Conservation (phyloP, 306 rosid genomes). For the Gynostemma pentaphyllum region DNA sequence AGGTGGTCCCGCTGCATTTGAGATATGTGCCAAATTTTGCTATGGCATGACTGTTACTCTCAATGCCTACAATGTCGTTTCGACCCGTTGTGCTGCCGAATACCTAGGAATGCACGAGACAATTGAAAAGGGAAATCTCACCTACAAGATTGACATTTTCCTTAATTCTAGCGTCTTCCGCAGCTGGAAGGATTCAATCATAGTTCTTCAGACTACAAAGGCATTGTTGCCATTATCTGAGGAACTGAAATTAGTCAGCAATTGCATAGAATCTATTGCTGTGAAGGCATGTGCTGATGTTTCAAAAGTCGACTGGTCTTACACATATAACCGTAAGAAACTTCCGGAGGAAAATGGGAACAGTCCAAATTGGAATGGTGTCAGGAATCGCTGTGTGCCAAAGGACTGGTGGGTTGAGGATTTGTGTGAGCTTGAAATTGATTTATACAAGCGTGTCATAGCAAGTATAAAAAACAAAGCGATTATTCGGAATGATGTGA, state of each 20-base stretch:
- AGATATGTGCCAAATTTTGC: conserved; percentile 91
- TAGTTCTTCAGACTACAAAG: conserved; percentile 79
- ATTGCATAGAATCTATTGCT: conserved; percentile 65
- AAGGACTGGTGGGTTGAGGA: conserved; percentile 99
- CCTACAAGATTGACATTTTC: conserved; percentile 90
- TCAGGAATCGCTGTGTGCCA: conserved; percentile 63
- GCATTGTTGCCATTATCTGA: conserved; percentile 48
- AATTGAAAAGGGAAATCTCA: conserved; percentile 83
- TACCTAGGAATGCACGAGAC: conserved; percentile 82
- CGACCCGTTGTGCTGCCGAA: conserved; percentile 80
- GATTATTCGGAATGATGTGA: conserved; percentile 45
- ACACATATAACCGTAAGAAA: conserved; percentile 74
- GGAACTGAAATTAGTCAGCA: conserved; percentile 63
- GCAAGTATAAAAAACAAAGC: conserved; percentile 41
- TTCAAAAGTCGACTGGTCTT: conserved; percentile 91
- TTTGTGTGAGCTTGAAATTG: conserved; percentile 86
- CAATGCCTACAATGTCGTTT: conserved; percentile 75
- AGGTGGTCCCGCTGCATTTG: conserved; percentile 79
- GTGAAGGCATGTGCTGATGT: conserved; percentile 67
- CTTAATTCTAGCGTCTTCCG: conserved; percentile 82
- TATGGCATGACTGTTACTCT: conserved; percentile 94
- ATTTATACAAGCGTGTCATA: conserved; percentile 56
- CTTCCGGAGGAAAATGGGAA: conserved; percentile 67
- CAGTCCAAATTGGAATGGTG: conserved; percentile 43
- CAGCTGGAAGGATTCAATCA: conserved; percentile 97